phyloP scores from a whole-genome alignment of 306 rosid genomes.

The Acacia acuminata region DNA sequence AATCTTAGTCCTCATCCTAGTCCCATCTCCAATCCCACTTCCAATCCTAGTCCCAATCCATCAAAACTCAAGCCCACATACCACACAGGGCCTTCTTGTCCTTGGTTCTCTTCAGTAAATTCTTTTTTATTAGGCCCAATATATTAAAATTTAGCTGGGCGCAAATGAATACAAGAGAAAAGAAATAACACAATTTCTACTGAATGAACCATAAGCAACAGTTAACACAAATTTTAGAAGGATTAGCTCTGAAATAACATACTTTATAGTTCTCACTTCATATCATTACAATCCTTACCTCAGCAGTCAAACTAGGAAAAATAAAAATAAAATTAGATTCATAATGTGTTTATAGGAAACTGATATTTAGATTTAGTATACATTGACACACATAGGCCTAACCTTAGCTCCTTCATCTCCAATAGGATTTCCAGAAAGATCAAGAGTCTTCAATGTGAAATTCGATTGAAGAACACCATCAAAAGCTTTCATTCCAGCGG shows the following conservation, averaged over 20 bases:
- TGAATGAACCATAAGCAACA: neutral
- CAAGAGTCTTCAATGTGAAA: conserved; percentile 74
- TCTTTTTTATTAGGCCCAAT: neutral
- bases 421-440: conserved; percentile 93
- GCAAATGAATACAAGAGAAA: neutral
- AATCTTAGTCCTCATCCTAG: too few relatives aligned
- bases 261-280: neutral
- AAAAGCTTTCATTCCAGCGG: conserved; percentile 84
- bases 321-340: neutral
- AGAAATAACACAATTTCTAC: neutral
- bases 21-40: too few relatives aligned
- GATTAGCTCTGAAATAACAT: neutral
- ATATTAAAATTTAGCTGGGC: neutral
- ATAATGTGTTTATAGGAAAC: neutral
- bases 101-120: neutral
- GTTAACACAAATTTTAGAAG: neutral
- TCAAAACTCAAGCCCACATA: too few relatives aligned
- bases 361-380: neutral
- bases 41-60: too few relatives aligned
- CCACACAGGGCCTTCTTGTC: neutral
- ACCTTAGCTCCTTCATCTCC: conserved; percentile 98
- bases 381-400: conserved; percentile 28
- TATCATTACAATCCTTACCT: neutral
- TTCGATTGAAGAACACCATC: conserved; percentile 96
- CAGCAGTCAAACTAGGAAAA: conserved; percentile 5